phyloP scores from a whole-genome alignment of 2,329 filamentous ascomycete species.

The Sporothrix schenckii region DNA sequence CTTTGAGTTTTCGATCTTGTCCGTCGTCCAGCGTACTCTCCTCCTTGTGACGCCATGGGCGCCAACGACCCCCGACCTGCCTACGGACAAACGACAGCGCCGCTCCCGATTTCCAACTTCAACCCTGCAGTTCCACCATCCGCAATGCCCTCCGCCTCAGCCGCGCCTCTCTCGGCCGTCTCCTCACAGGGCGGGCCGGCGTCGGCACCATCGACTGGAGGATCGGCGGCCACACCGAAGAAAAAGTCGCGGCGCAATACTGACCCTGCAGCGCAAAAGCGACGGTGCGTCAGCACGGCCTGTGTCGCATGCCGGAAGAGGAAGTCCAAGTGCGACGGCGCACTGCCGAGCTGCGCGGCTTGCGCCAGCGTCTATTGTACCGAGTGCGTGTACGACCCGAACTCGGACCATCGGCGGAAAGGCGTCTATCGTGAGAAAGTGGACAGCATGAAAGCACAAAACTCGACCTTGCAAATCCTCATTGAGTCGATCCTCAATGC shows the following conservation, averaged over 20 bases:
- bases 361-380: slow-evolving; percentile 92
- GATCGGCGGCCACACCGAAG: slow-evolving; percentile 35
- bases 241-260: slow-evolving; percentile 57
- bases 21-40: not conserved
- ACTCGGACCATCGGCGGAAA: slow-evolving; percentile 93
- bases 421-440: slow-evolving; percentile 95
- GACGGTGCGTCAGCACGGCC: slow-evolving; percentile 80
- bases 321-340: slow-evolving; percentile 91
- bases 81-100: slow-evolving; percentile 3
- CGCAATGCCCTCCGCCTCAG: not conserved
- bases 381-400: slow-evolving; percentile 91
- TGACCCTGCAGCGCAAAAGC: slow-evolving; percentile 60
- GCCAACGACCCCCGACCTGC: not conserved
- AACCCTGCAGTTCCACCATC: slow-evolving; percentile 1
- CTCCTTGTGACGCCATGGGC: not conserved
- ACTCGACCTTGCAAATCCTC: slow-evolving; percentile 86
- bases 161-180: not conserved
- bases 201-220: not conserved
- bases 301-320: slow-evolving; percentile 78
- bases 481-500: slow-evolving; percentile 92
- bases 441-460: slow-evolving; percentile 82
- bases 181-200: not conserved
- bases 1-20: not conserved
- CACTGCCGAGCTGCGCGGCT: slow-evolving; percentile 88
- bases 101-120: not conserved